Percentiles rank a stretch among this genome's conserved stretches.
Evolutionary conservation across 2,329 filamentous ascomycete species (phyloP).

Genomic region (Diaporthe vaccinii): DNA sequence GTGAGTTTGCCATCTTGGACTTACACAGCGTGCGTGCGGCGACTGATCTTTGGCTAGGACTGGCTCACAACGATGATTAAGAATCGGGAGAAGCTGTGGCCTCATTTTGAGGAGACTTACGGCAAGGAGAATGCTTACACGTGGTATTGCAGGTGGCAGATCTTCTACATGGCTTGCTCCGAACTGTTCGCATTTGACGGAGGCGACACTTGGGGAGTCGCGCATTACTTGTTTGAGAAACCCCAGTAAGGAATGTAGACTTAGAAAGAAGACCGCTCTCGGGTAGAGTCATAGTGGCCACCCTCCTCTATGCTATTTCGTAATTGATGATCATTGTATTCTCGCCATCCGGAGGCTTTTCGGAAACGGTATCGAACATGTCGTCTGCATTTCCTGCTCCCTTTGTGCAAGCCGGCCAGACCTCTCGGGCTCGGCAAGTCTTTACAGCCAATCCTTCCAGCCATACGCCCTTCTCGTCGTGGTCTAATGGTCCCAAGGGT

Average conservation of each 20-base stretch:
- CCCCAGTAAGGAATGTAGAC: constrained; percentile 42
- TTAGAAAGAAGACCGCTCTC: neutral
- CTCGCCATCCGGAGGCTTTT: neutral
- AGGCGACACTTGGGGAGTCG: constrained; percentile 77
- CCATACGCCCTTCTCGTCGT: neutral
- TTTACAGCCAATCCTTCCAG: constrained; percentile 30
- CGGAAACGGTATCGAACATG: neutral
- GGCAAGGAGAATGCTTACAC: constrained; percentile 69
- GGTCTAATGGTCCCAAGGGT: constrained; percentile 91
- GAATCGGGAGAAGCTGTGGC: constrained; percentile 73
- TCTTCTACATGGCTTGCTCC: constrained; percentile 80
- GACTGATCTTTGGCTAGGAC: constrained; percentile 55
- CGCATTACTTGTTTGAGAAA: constrained; percentile 77
- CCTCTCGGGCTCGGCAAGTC: neutral
- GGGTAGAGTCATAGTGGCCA: constrained; percentile 14
- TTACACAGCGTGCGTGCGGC: neutral
- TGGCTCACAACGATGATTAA: constrained; percentile 73
- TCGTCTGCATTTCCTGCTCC: constrained; percentile 4
- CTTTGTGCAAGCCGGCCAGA: neutral
- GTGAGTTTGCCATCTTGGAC: constrained; percentile 50
- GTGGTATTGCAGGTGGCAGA: constrained; percentile 80
- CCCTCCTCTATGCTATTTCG: neutral
- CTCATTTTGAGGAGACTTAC: constrained; percentile 74
- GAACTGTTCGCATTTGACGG: constrained; percentile 72
- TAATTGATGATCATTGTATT: constrained; percentile 2